Base-by-base conservation (phyloP, 805 yeast genomes). In the Dipodascopsis uninucleata region DNA sequence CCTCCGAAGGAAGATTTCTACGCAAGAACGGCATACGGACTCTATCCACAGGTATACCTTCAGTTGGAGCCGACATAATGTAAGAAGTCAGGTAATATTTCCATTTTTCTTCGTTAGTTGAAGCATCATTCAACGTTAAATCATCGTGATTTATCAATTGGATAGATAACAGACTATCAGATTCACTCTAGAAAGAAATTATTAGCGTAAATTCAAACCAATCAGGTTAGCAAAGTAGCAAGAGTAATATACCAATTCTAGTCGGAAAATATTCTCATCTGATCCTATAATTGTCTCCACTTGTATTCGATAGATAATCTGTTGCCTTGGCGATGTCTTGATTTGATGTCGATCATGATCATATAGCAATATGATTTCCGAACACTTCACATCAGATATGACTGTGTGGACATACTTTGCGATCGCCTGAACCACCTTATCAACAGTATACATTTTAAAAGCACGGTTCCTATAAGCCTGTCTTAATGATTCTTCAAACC, bases 401-500 rank as follows among this genome's bases (percentile, higher is more conserved):
- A 90, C 77, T 3, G 85, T 71, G 58, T 93, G 97, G 64, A 88
- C 78, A 63, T 93, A 96, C 64, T 93, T 93, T 9, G 81, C 80
- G 28, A 84, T 63, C 8, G 85, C 77, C 60, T 87, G 95, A 17
- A 88, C 77, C 21, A 89, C 95, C 67, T 89, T 93, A 64, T 93
- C 97, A 50, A 93, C 76, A 1, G 97, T 90, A 69, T 88, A 90
- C 45, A 93, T 68, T 63, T 87, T 87, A 70, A 85, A 93, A 0
- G 97, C 98, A 51, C 81, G 82, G 67, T 90, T 93, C 60, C 93
- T 78, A 69, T 85, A 93, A 0, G 94, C 96, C 71, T 90, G 97
- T 52, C 99, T 85, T 47, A 93, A 68, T 14, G 95, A 77, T 65
- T 93, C 98, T 69, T 93, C 99, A 64, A 85, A 94, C 83, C 88